phyloP scores from a whole-genome alignment of 306 rosid genomes.

The Cucumis melo region DNA sequence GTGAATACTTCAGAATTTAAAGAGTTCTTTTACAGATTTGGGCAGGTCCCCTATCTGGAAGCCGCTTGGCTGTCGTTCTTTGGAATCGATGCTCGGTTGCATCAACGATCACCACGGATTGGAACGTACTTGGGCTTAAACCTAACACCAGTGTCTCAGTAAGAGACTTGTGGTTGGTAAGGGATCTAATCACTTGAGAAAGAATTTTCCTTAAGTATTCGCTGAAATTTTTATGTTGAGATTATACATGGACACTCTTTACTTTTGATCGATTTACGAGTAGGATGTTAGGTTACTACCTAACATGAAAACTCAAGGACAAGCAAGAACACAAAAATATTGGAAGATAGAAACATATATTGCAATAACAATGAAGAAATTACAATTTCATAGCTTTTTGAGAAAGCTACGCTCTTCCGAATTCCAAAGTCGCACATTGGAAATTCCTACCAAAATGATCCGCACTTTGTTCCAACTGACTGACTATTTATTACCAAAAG shows the following conservation, averaged over 20 bases:
- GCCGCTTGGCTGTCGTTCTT: slow-evolving; percentile 51
- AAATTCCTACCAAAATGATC: too few species aligned
- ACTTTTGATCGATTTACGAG: background rate
- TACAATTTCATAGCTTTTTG: too few species aligned
- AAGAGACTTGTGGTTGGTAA: slow-evolving; percentile 91
- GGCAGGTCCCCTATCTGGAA: slow-evolving; percentile 84
- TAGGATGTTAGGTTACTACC: background rate
- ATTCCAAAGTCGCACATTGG: too few species aligned
- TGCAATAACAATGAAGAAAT: too few species aligned
- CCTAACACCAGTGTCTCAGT: slow-evolving; percentile 44
- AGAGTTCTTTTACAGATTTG: slow-evolving; percentile 50
- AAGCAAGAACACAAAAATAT: too few species aligned
- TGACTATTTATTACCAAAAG: too few species aligned
- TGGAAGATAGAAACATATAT: too few species aligned
- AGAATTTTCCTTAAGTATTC: background rate
- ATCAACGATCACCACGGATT: slow-evolving; percentile 39
- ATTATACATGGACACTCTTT: background rate
- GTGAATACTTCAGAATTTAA: background rate
- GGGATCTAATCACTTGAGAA: background rate
- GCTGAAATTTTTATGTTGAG: background rate
- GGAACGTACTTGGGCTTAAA: slow-evolving; percentile 61
- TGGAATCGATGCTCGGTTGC: slow-evolving; percentile 78
- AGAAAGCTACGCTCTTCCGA: too few species aligned
- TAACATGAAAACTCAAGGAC: too few species aligned
- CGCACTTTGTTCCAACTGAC: too few species aligned